Evolutionary conservation across 2,329 filamentous ascomycete genomes (phyloP), one percentile per base, ranked within the genome.

Genomic region (Colletotrichum lupini): DNA sequence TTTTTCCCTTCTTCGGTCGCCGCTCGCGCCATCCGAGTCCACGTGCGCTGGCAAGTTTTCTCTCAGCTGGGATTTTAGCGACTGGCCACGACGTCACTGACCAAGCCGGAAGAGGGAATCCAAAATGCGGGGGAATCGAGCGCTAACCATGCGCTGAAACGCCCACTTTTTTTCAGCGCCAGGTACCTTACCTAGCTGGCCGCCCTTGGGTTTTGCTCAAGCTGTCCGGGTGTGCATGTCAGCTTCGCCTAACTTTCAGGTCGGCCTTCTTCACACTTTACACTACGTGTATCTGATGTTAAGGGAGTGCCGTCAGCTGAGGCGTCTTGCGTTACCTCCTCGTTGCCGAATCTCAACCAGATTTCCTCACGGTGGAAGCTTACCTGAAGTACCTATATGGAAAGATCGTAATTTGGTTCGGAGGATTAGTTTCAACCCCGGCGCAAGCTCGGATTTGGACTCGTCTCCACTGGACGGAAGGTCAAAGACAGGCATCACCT

Each of bases 51-150:
- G 67, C 56, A 60, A 55, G 60, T 61, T 65, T 70, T 58, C 65
- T 64, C 30, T 37, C 60, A 55, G 67, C 59, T 46, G 24, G 32
- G 49, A 35, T 53, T 64, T 73, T 73, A 60, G 70, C 55, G 66
- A 69, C 55, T 35, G 62, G 30, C 5, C 37, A 56, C 70, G 70
- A 73, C 67, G 70, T 73, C 70, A 73, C 57, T 16, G 30, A 58
- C 12, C 14, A 22, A 49, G 56, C 68, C 64, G 66, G 35, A 60
- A 73, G 67, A 64, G 49, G 71, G 35, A 42, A 42, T 61, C 26
- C 60, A 73, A 70, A 73, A 70, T 71, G 67, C 71, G 71, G 71
- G 71, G 71, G 71, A 73, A 37, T 32, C 19, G 28, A 42, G 55
- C 67, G 66, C 71, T 52, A 73, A 73, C 30, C 32, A 26, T 56